A percentile compares a stretch with the other conserved stretches of the same genome.
Conservation (phyloP, 208 protist species). For the Crithidia bombi region DNA sequence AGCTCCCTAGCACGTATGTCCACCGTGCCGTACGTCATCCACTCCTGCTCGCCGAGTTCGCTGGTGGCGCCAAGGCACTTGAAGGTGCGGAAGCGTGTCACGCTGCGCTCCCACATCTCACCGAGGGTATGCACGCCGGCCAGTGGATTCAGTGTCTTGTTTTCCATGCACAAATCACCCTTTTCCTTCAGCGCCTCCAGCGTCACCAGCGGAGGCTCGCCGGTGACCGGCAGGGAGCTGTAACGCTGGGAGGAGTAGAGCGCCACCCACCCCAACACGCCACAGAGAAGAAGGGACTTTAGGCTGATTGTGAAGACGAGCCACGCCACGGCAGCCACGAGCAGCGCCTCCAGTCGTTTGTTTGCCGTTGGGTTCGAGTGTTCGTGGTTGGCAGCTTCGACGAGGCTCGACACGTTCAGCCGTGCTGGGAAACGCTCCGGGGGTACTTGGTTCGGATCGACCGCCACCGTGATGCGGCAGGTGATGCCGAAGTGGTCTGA, state of each 20-base stretch:
- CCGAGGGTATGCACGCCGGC: conserved; percentile 45
- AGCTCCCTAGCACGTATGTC: conserved; percentile 73
- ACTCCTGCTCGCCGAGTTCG: conserved; percentile 56
- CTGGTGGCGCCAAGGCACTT: conserved; percentile 67
- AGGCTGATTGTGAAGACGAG: conserved; percentile 51
- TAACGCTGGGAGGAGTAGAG: conserved; percentile 49
- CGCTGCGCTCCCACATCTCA: conserved; percentile 73
- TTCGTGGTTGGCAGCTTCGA: conserved; percentile 73
- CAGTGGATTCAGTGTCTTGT: conserved; percentile 42
- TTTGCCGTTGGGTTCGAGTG: conserved; percentile 69
- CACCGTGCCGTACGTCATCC: conserved; percentile 75
- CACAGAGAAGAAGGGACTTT: conserved; percentile 39
- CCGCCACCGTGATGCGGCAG: conserved; percentile 34
- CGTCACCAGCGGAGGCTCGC: conserved; percentile 45
- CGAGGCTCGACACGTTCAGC: conserved; percentile 49
- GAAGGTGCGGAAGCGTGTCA: conserved; percentile 53
- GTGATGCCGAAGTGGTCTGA: conserved; percentile 90
- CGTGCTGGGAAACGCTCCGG: conserved; percentile 28
- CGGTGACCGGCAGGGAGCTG: conserved; percentile 41
- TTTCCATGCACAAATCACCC: conserved; percentile 33
- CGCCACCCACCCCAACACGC: conserved; percentile 34
- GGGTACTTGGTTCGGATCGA: not conserved
- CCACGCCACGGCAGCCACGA: conserved; percentile 40
- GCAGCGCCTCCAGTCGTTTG: conserved; percentile 48
- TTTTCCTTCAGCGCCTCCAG: conserved; percentile 52